Evolutionary conservation across 768 basidiomycete genomes (phyloP).

Genomic region (Podaxis pistillaris): DNA sequence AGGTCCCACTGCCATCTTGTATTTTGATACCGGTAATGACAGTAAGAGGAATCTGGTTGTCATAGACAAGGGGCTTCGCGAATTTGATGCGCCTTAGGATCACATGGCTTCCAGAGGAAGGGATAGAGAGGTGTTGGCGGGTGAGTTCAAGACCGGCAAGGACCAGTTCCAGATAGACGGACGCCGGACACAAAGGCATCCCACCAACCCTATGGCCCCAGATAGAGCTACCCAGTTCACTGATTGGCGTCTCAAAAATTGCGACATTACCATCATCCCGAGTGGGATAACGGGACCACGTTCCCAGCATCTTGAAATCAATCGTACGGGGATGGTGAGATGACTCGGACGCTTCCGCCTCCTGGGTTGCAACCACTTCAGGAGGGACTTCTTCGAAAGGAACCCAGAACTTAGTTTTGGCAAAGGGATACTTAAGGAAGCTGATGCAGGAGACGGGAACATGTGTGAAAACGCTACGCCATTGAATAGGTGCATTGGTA

Average conservation of each 20-base stretch:
- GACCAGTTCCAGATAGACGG: constrained; percentile 60
- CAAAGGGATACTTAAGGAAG: constrained; percentile 66
- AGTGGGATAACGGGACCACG: constrained; percentile 35
- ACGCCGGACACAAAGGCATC: constrained; percentile 60
- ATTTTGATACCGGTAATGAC: constrained; percentile 29
- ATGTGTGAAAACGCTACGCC: constrained; percentile 55
- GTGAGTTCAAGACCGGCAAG: constrained; percentile 43
- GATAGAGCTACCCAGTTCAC: constrained; percentile 41
- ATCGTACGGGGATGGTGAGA: constrained; percentile 13
- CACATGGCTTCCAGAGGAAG: constrained; percentile 31
- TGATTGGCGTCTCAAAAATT: constrained; percentile 54
- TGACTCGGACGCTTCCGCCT: background rate
- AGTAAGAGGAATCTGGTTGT: background rate
- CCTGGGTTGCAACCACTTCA: background rate
- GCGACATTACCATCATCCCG: constrained; percentile 34
- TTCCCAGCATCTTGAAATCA: background rate
- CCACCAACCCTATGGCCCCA: constrained; percentile 58
- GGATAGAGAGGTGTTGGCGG: constrained; percentile 26
- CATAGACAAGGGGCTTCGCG: constrained; percentile 50
- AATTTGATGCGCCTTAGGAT: constrained; percentile 45
- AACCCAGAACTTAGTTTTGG: constrained; percentile 56
- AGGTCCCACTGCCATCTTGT: constrained; percentile 36
- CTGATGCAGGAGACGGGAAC: constrained; percentile 42
- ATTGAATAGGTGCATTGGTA: constrained; percentile 39
- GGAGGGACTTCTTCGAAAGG: constrained; percentile 32